Evolutionary conservation across 208 protist genomes (phyloP), one percentile per base, ranked within the genome.

Genomic region (Acanthamoeba castellanii): DNA sequence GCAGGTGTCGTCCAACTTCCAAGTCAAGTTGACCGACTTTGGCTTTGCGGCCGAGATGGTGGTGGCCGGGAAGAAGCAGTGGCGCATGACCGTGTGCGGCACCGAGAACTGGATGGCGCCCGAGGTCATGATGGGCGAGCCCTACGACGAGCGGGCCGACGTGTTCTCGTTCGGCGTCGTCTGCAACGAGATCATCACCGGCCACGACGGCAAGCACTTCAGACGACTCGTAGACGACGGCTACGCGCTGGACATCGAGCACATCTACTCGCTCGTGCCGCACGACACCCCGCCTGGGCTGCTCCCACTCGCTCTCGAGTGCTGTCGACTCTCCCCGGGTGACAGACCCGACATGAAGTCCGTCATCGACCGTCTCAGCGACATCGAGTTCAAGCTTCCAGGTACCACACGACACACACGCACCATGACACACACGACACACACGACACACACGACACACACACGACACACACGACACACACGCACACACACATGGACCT

Each of bases 151-250:
- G 32, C 50, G 57, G 30, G 50, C 57, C 30, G 84, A 91, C 42
- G 84, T 91, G 50, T 91, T 91, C 55, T 72, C 57, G 42, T 91
- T 91, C 32, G 84, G 84, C 57, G 84, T 94, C n/a, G 72, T 94
- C 14, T 66, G 42, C 70, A 61, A 27, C 37, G 90, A 94, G 18
- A 34, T 94, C 72, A 94, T 94, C 90, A 85, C 72, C 11, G 50
- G 90, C 59, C 34, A 85, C 76, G 34, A 85, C 76, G 76, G 50
- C 13, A 78, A 82, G n/a, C 57, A 34, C 57, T 70, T 70, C 84
- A 70, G 50, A 9, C 84, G 84, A 0, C 55, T 72, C 20, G 34
- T 91, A 11, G 59, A 91, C 34, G 84, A 91, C 30, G 84, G 57
- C 20, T 85, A 92, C 57, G 61, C 61, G 61, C 85, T 74, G 13